A percentile compares a stretch with the other conserved stretches of the same genome.
These are phyloP conservation scores for Berberis vulgaris DNA, from an alignment of 164 flowering plant genomes.

Conservation along the genomic window DNA sequence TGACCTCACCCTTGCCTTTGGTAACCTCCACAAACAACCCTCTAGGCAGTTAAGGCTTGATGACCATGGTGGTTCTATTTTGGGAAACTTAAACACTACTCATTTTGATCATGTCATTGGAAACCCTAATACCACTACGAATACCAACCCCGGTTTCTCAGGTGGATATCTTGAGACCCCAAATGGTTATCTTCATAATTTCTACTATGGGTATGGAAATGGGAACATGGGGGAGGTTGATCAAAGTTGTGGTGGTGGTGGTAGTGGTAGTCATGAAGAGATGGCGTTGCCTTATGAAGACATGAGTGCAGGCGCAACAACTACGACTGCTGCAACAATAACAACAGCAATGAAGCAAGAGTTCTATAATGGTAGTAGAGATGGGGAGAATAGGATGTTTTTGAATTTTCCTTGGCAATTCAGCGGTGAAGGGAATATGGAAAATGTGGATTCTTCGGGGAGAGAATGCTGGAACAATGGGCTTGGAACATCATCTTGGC, in stretches of 20 bases:
- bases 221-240: conserved; percentile 18
- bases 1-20: conserved; percentile 60
- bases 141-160: conserved; percentile 19
- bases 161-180: conserved; percentile 37
- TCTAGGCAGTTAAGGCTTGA: conserved; percentile 39
- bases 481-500: conserved; percentile 46
- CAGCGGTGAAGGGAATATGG: conserved; percentile 21
- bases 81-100: conserved; percentile 23
- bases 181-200: conserved; percentile 27
- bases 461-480: conserved; percentile 56
- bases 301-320: conserved; percentile 7
- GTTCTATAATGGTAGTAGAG: conserved; percentile 9
- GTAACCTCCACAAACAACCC: conserved; percentile 47
- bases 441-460: conserved; percentile 22
- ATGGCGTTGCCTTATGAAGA: conserved; percentile 28
- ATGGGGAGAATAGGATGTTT: conserved; percentile 20
- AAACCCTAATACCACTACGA: conserved; percentile 15
- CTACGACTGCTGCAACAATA: conserved; percentile 16
- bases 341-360: conserved; percentile 35
- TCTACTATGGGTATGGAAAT: conserved; percentile 37
- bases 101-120: conserved; percentile 23
- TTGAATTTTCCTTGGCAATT: conserved; percentile 71
- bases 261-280: conserved; percentile 2
- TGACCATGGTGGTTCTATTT: conserved; percentile 20
- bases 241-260: conserved; percentile 21